Evolutionary conservation across 2,329 filamentous ascomycete genomes (phyloP), one percentile per base, ranked within the genome.

Genomic region (Albifimbria verrucaria): DNA sequence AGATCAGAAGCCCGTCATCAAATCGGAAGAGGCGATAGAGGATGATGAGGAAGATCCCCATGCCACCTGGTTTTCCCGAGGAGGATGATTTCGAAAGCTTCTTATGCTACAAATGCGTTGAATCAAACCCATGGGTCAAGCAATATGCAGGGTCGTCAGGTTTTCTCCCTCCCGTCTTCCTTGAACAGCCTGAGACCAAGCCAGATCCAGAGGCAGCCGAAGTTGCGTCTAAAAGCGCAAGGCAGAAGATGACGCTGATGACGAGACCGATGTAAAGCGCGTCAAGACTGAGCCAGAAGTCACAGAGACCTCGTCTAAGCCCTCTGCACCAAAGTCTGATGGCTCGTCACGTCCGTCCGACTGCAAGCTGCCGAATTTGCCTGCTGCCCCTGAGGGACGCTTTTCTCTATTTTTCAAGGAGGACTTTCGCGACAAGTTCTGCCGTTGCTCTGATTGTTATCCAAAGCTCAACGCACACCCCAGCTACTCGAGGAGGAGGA

Each of bases 401-500:
- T 88, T 97, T 68, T 95, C 91, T 1, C 80, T 99, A 25, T 97
- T 97, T 73, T 79, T 95, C 64, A 85, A 83, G 54, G 79, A 87
- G 50, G 78, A 85, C 63, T 97, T 97, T 76, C 89, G 93, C 61
- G 80, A 88, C 41, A 77, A 87, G 55, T 76, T 99, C 62, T 99
- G 94, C 75, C 90, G 80, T 65, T 99, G 94, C 71, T 68, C 82
- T 17, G 72, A 79, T n/a, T 97, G 92, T 75, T 96, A 90, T 71
- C 85, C 85, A 1, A 74, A 82, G 12, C 81, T 97, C 2, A 76
- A 83, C 51, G 73, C 77, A 0, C 86, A 96, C 66, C 83, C 85
- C 89, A 96, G 65, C 87, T 99, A 11, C 85, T 96, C 10, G 92
- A 97, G 65, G 92, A 96, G 70, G 94, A 99, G 76, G 91, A 96